These are phyloP conservation scores for Chaetomium sp. DNA, from an alignment of 2,329 filamentous ascomycete species.

Conservation along the genomic window DNA sequence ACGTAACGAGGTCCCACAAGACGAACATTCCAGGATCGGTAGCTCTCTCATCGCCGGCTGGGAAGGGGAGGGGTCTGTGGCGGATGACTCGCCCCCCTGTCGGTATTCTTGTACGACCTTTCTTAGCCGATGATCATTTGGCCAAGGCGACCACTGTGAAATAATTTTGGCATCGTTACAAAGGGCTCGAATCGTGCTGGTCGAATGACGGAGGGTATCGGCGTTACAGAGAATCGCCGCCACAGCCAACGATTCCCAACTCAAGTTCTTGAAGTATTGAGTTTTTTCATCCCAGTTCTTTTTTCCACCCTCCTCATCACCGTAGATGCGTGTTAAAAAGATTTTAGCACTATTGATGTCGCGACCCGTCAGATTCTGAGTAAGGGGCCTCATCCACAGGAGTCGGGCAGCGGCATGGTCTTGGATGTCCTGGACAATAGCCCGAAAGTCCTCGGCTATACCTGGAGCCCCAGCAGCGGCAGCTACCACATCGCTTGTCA, in stretches of 20 bases:
- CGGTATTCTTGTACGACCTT: not conserved
- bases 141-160: not conserved
- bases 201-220: not conserved
- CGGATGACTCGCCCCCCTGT: not conserved
- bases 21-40: not conserved
- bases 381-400: not conserved
- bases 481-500: not conserved
- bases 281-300: not conserved
- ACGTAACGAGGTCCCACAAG: not conserved
- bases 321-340: not conserved
- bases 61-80: not conserved
- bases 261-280: not conserved
- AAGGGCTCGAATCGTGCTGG: not conserved
- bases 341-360: not conserved
- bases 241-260: not conserved
- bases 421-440: not conserved
- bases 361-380: not conserved
- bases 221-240: not conserved
- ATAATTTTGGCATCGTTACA: not conserved
- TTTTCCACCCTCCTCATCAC: not conserved
- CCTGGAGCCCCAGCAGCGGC: not conserved
- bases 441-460: not conserved
- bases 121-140: not conserved
- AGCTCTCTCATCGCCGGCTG: not conserved
- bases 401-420: not conserved